Evolutionary conservation across 129 eudicot genomes (phyloP).

Genomic region (Tagetes erecta): DNA sequence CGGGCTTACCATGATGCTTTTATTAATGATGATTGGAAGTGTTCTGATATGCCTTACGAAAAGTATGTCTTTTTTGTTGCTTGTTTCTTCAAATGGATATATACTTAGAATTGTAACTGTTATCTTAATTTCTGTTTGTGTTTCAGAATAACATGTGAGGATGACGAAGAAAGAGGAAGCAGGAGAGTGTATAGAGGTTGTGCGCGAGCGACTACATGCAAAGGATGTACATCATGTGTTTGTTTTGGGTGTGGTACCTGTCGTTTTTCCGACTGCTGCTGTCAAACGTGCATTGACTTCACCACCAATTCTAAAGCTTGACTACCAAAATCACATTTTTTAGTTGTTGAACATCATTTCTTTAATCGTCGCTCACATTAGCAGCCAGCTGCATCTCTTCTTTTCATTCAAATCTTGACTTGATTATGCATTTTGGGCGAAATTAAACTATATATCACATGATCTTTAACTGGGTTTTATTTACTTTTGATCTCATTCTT

Average conservation of each 20-base stretch:
- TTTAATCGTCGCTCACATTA: background rate
- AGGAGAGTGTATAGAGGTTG: conserved; percentile 73
- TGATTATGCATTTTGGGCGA: conserved; percentile 6
- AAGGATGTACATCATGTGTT: conserved; percentile 81
- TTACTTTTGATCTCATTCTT: conserved; percentile 22
- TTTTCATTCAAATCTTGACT: background rate
- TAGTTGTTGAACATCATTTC: background rate
- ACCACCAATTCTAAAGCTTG: conserved; percentile 52
- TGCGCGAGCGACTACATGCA: conserved; percentile 54
- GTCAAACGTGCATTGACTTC: conserved; percentile 76
- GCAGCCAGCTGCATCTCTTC: background rate
- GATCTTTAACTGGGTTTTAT: background rate
- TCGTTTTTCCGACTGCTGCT: conserved; percentile 70
- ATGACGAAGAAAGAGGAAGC: conserved; percentile 82
- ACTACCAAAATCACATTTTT: conserved; percentile 4
- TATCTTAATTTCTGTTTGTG: background rate
- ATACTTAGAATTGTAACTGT: background rate
- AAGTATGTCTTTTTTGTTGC: conserved; percentile 37
- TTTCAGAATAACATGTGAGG: conserved; percentile 59
- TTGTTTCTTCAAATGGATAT: background rate
- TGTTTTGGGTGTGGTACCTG: conserved; percentile 76
- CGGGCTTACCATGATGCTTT: conserved; percentile 56
- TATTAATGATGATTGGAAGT: conserved; percentile 42
- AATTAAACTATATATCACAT: background rate
- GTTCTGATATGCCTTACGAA: conserved; percentile 59